Conservation (phyloP, 257 asterid genomes). For the Scutellaria galericulata region DNA sequence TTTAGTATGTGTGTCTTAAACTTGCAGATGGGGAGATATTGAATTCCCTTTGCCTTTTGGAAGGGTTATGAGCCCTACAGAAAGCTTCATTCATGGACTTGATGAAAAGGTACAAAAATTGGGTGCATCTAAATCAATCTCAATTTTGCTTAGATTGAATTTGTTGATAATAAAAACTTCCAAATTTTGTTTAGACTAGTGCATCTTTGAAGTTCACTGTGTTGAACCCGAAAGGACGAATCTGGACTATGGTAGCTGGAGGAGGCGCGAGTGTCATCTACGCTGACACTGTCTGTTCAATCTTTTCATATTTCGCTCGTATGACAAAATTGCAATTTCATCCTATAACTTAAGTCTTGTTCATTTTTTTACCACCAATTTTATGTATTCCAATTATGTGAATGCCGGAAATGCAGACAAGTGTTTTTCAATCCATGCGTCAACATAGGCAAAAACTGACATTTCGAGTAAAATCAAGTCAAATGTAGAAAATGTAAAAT, state of each 20-base stretch:
- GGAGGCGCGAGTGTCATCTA: conserved; percentile 99
- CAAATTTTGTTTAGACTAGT: conserved; percentile 66
- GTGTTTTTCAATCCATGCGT: too few species aligned
- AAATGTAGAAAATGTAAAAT: too few species aligned
- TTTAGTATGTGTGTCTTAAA: too few species aligned
- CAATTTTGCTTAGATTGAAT: too few species aligned
- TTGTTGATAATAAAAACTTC: neutral
- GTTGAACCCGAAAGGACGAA: conserved; percentile 92
- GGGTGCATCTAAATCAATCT: neutral
- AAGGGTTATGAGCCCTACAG: conserved; percentile 86
- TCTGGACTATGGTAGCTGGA: conserved; percentile 99
- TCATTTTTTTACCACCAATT: too few species aligned
- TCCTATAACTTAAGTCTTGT: too few species aligned
- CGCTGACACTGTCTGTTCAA: conserved; percentile 74
- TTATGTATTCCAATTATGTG: too few species aligned
- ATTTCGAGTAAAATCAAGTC: too few species aligned
- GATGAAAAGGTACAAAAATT: conserved; percentile 78
- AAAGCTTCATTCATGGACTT: conserved; percentile 81
- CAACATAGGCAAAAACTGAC: too few species aligned
- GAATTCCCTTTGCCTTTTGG: conserved; percentile 96
- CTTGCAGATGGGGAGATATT: conserved; percentile 82
- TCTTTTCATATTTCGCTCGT: neutral
- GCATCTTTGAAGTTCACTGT: conserved; percentile 97
- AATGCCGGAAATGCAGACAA: too few species aligned
- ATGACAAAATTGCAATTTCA: too few species aligned